Evolutionary conservation across 2,329 filamentous ascomycete species (phyloP), one percentile per base, ranked within the genome.

Genomic region (Teratosphaeria zuluensis): DNA sequence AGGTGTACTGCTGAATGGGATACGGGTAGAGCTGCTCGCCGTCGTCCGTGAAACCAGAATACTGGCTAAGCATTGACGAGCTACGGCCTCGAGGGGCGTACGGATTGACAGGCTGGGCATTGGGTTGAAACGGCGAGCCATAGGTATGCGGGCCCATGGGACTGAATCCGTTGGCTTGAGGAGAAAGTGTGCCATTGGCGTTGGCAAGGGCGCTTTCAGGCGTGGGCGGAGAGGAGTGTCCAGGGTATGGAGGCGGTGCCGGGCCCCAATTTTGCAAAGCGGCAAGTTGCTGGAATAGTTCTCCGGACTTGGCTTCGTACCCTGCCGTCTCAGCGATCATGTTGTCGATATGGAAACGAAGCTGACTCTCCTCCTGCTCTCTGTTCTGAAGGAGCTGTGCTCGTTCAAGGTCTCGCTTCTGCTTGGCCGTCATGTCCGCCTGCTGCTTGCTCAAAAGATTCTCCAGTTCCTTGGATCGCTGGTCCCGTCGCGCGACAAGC

Each of bases 401-500:
- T 21, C 71, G 69, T 46, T 73, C 67, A 19, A 65, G 55, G 14
- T 72, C 69, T 31, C 69, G 68, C 61, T 68, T 66, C 53, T 72
- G 69, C 59, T 65, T 67, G 42, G 69, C 70, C 56, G 65, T 68
- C 64, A 69, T 64, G 48, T 72, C 67, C 21, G 74, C 84, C 57
- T 83, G 85, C 70, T 88, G 88, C 65, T 87, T 87, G 65, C 87
- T 84, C 28, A 81, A 80, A 65, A 91, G 85, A 65, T 85, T 84
- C 58, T 85, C 84, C 64, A 88, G 81, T 72, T 91, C 88, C 64
- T 83, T 85, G 64, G 87, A 84, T 28, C 90, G 83, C 75, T 89
- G 89, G 68, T 81, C 80, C 65, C 89, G 86, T 55, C 88, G 85
- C 30, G 82, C 80, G 58, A 84, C 82, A 51, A 90, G 84, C 74